Evolutionary conservation across 2,329 filamentous ascomycete genomes (phyloP).

Genomic region (Diaporthe sp.): DNA sequence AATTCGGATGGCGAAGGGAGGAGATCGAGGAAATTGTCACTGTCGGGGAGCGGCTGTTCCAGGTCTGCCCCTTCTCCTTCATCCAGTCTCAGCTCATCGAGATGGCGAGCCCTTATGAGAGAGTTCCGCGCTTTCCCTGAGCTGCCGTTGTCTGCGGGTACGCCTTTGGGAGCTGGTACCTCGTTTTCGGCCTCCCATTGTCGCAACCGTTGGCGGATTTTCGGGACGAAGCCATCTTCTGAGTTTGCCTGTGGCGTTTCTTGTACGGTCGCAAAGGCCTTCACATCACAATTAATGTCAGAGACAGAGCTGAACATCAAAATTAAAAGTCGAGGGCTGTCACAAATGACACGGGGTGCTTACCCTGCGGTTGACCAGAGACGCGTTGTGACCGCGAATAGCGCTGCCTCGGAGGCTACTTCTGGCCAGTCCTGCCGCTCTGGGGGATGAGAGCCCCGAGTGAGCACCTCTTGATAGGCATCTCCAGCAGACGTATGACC

Average conservation of each 20-base stretch:
- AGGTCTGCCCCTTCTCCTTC: conserved; percentile 38
- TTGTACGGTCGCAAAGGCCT: conserved; percentile 36
- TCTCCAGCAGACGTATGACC: conserved; percentile 52
- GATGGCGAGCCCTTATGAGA: conserved; percentile 52
- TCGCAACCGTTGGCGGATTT: conserved; percentile 58
- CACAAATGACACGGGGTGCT: conserved; percentile 26
- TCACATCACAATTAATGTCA: background rate
- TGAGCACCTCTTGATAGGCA: conserved; percentile 44
- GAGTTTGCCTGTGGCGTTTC: conserved; percentile 4
- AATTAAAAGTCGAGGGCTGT: background rate
- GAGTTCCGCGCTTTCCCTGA: conserved; percentile 51
- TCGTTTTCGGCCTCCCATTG: conserved; percentile 58
- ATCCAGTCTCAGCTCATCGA: conserved; percentile 48
- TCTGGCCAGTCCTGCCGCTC: conserved; percentile 19
- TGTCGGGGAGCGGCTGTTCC: conserved; percentile 52
- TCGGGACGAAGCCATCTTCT: background rate
- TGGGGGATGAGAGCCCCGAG: background rate
- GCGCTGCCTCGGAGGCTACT: conserved; percentile 21
- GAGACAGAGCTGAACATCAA: background rate
- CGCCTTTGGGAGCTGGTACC: conserved; percentile 40
- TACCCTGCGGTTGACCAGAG: conserved; percentile 21
- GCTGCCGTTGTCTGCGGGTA: conserved; percentile 49
- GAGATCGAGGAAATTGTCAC: conserved; percentile 54
- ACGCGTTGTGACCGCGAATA: background rate
- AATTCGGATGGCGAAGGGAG: conserved; percentile 49